Conservation (phyloP, 2,329 filamentous ascomycete species). For the Boeremia lycopersici region DNA sequence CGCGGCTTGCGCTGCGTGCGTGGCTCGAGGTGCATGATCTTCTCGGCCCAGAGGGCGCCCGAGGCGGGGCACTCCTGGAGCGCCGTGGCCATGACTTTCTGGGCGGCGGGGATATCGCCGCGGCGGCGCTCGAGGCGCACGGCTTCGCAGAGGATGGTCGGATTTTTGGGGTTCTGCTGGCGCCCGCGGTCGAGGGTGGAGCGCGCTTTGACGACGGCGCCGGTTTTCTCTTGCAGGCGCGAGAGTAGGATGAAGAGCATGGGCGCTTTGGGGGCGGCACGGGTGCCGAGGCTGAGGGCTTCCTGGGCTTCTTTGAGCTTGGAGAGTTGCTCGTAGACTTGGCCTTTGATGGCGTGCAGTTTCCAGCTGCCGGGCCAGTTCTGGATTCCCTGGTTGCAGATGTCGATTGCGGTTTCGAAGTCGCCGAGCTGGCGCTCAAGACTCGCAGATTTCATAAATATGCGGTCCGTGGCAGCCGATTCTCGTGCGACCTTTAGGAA, state of each 20-base stretch:
- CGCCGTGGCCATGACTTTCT: slow-evolving; percentile 90
- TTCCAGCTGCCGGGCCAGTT: slow-evolving; percentile 86
- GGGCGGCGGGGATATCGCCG: slow-evolving; percentile 81
- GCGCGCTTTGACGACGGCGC: slow-evolving; percentile 86
- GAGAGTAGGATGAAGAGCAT: slow-evolving; percentile 89
- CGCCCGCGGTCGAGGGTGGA: slow-evolving; percentile 91
- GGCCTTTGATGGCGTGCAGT: slow-evolving; percentile 98
- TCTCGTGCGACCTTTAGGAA: slow-evolving; percentile 82
- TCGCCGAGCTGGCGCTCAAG: slow-evolving; percentile 88
- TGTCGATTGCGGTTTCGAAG: slow-evolving; percentile 78
- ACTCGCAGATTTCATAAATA: slow-evolving; percentile 95
- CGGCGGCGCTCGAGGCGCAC: slow-evolving; percentile 89
- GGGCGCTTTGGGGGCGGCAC: slow-evolving; percentile 82
- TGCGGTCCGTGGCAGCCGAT: slow-evolving; percentile 90
- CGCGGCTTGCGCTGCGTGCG: slow-evolving; percentile 92
- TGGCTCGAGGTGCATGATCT: slow-evolving; percentile 91
- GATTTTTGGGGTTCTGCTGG: slow-evolving; percentile 82
- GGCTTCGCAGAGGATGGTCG: slow-evolving; percentile 90
- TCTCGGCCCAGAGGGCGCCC: slow-evolving; percentile 89
- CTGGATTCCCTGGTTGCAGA: slow-evolving; percentile 84
- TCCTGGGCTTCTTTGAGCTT: slow-evolving; percentile 85
- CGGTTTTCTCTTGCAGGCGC: slow-evolving; percentile 83
- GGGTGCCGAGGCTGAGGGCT: slow-evolving; percentile 85
- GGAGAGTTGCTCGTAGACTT: slow-evolving; percentile 87
- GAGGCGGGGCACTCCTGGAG: slow-evolving; percentile 89